phyloP scores from a whole-genome alignment of 371 early-diverging fungal species.

The Encephalitozoon cuniculi region DNA sequence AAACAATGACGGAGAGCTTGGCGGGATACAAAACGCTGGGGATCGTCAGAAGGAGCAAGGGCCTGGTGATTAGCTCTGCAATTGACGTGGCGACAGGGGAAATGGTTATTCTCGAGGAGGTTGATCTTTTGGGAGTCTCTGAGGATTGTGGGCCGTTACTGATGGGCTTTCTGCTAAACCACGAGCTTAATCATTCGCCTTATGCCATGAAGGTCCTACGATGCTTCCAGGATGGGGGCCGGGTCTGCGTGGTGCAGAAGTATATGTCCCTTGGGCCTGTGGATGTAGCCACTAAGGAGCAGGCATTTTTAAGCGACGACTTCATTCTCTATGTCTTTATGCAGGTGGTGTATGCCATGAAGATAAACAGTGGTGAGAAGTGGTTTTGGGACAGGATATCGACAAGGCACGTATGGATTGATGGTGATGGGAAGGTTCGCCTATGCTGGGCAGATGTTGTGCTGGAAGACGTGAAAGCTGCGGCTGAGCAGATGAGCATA shows the following conservation, averaged over 20 bases:
- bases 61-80: not conserved
- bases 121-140: not conserved
- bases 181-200: not conserved
- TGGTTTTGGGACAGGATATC: not conserved
- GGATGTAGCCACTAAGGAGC: not conserved
- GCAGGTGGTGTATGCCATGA: slow-evolving; percentile 3
- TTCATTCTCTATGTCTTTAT: not conserved
- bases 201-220: not conserved
- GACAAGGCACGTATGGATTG: not conserved
- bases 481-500: not conserved
- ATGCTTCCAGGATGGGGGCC: not conserved
- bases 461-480: not conserved
- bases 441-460: not conserved
- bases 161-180: not conserved
- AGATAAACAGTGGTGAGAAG: not conserved
- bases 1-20: not conserved
- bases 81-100: not conserved
- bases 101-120: not conserved
- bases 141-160: not conserved
- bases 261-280: not conserved
- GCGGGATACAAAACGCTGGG: not conserved
- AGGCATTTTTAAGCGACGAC: not conserved
- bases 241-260: not conserved
- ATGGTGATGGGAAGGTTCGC: not conserved
- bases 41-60: not conserved